A percentile compares a stretch with the other conserved stretches of the same genome.
Evolutionary conservation across 495 filamentous ascomycete genomes (phyloP).

Genomic region (Penicillium fimorum): DNA sequence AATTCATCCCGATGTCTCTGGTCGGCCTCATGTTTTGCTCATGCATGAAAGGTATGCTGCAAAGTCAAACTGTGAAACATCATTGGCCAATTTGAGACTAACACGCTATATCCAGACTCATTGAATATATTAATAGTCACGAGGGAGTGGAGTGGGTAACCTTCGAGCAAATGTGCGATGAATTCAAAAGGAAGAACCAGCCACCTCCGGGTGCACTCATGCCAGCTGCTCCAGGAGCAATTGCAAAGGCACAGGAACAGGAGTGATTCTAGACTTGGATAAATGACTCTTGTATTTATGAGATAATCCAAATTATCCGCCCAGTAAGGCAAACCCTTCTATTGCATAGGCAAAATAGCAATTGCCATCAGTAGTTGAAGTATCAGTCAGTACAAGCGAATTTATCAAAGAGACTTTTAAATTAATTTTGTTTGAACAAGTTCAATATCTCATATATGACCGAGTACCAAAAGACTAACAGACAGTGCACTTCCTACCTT

Average conservation of each 20-base stretch:
- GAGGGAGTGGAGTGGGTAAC: slow-evolving; percentile 76
- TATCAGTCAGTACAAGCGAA: no score
- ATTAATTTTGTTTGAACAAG: no score
- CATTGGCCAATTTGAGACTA: neutral
- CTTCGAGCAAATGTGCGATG: slow-evolving; percentile 66
- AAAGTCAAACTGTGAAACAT: neutral
- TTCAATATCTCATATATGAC: no score
- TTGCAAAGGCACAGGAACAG: neutral
- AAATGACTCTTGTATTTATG: neutral
- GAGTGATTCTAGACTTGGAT: neutral
- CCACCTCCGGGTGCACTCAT: slow-evolving; percentile 65
- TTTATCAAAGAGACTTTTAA: no score
- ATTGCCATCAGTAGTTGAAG: no score
- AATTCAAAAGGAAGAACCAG: slow-evolving; percentile 67
- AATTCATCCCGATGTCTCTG: slow-evolving; percentile 68
- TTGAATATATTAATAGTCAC: slow-evolving; percentile 71
- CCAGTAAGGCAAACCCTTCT: neutral
- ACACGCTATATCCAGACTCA: slow-evolving; percentile 43
- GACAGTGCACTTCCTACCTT: slow-evolving; percentile 20
- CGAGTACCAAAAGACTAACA: slow-evolving; percentile 11
- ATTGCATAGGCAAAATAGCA: no score
- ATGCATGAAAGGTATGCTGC: slow-evolving; percentile 57
- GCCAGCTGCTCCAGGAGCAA: slow-evolving; percentile 47
- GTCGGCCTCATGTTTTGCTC: slow-evolving; percentile 63
- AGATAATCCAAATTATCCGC: neutral